Base-by-base conservation (phyloP, 176 grass and related monocot genomes). In the Thalia dealbata region DNA sequence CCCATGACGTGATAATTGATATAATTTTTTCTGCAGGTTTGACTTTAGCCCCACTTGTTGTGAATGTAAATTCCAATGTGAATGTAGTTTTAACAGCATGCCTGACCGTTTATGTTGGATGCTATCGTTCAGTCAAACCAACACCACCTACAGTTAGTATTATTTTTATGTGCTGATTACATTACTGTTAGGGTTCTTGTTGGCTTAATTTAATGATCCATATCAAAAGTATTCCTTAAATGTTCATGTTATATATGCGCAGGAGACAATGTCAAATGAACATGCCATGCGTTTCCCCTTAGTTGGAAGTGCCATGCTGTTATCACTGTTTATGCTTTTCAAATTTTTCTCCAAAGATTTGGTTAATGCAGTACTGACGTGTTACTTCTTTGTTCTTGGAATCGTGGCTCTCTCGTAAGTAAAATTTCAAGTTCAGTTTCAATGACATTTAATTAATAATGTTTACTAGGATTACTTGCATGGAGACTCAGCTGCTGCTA, bases 71-170 rank as follows among this genome's bases (percentile, higher is more conserved):
- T 72, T 90, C 95, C 25, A 99, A 99, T 79, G 14, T 93, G 62
- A 99, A 99, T 79, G 95, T 93, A 46, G 84, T 99, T 78, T 76
- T 99, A 68, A 93, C 95, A 79, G 95, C 95, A 86, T 99, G 95
- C 64, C 83, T 99, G 38, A 84, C 90, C 15, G 95, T 99, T 75
- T 93, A 93, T 73, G 85, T 88, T 14, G 95, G 95, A 52, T 93
- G 95, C 74, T 91, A 88, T 77, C 87, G 95, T 11, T 99, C 95
- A 26, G 95, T 99, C 64, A 99, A 99, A 69, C 60, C 87, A 23
- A 93, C 90, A 52, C 90, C 87, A 75, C 95, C 95, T 21, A 19
- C 87, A 26, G 95, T 99, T 50, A 93, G 95, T 55, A 80, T n/a
- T 82, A 11, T 54, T 2, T 14, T 30, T n/a, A 22, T n/a, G 38